Evolutionary conservation across 2,329 filamentous ascomycete genomes (phyloP).

Genomic region (Curvularia spicifera): DNA sequence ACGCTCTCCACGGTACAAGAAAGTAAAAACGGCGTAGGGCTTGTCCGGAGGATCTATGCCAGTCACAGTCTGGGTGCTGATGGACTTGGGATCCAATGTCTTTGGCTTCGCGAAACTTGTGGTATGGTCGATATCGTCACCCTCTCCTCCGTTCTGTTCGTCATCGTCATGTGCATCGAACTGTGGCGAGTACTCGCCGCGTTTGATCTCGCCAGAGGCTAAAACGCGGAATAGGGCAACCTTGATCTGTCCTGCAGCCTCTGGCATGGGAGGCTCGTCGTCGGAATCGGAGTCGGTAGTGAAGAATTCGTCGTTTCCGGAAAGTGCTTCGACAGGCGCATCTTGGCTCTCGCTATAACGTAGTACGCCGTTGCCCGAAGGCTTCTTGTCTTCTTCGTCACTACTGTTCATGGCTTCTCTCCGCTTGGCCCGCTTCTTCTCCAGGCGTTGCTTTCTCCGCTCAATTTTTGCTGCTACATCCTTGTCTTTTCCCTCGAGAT

Average conservation of each 20-base stretch:
- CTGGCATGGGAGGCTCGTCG: conserved; percentile 84
- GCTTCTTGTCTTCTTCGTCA: conserved; percentile 53
- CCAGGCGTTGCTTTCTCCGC: conserved; percentile 69
- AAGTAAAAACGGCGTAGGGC: conserved; percentile 96
- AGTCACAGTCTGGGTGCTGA: conserved; percentile 98
- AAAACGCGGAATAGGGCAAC: conserved; percentile 94
- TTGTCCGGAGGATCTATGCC: conserved; percentile 95
- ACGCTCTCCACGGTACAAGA: conserved; percentile 96
- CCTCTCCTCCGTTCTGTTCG: conserved; percentile 67
- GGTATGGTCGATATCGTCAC: conserved; percentile 92
- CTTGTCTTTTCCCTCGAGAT: conserved; percentile 78
- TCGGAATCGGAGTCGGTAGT: conserved; percentile 73
- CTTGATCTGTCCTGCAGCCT: conserved; percentile 97
- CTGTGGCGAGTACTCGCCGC: conserved; percentile 96
- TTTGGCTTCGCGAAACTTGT: conserved; percentile 98
- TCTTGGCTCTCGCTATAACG: conserved; percentile 80
- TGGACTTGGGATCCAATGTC: conserved; percentile 92
- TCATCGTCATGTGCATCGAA: conserved; percentile 97
- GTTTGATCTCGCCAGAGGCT: conserved; percentile 95
- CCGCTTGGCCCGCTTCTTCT: conserved; percentile 83
- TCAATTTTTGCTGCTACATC: conserved; percentile 84
- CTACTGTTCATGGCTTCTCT: conserved; percentile 62
- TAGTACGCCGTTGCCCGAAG: conserved; percentile 64
- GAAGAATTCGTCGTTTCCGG: conserved; percentile 71
- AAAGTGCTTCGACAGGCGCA: conserved; percentile 73